Conservation (phyloP, 331 rosid species). For the Rhamnella rubrinervis region DNA sequence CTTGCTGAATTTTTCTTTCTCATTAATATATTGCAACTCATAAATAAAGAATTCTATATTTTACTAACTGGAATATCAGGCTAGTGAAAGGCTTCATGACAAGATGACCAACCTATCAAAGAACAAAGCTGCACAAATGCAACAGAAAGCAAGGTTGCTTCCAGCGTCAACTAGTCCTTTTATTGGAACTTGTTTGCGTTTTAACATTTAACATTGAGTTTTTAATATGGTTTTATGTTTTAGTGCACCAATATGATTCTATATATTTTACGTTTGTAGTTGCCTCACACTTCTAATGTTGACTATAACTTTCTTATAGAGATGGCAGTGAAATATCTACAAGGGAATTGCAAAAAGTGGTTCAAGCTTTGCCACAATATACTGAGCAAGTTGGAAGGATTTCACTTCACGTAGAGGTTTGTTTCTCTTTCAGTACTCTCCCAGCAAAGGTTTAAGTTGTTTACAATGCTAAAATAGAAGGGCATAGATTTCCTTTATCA, state of each 20-base stretch:
- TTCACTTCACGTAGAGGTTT: constrained; percentile 94
- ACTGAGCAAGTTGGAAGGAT: constrained; percentile 92
- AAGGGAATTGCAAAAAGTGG: constrained; percentile 94
- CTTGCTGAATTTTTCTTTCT: not conserved
- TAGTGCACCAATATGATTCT: not conserved
- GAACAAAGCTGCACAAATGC: constrained; percentile 96
- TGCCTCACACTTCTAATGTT: constrained; percentile 13
- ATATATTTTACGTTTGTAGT: constrained; percentile 7
- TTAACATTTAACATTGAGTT: constrained; percentile 15
- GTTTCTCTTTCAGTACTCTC: constrained; percentile 16
- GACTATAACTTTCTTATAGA: constrained; percentile 45
- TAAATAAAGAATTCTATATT: constrained; percentile 18
- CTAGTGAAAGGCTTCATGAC: constrained; percentile 83
- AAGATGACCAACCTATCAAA: constrained; percentile 72
- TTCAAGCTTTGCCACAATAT: constrained; percentile 95
- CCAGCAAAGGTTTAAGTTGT: not conserved
- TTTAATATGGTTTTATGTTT: not conserved
- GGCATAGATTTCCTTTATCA: too few relatives aligned
- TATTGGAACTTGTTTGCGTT: constrained; percentile 24
- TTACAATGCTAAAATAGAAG: not conserved
- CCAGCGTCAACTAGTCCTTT: constrained; percentile 14
- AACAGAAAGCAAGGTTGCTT: constrained; percentile 77
- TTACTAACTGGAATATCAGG: constrained; percentile 52
- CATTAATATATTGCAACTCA: constrained; percentile 11
- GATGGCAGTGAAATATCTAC: constrained; percentile 85